Evolutionary conservation across 73 alveolate species (phyloP), one percentile per base, ranked within the genome.

Genomic region (Uronychia binucleata): DNA sequence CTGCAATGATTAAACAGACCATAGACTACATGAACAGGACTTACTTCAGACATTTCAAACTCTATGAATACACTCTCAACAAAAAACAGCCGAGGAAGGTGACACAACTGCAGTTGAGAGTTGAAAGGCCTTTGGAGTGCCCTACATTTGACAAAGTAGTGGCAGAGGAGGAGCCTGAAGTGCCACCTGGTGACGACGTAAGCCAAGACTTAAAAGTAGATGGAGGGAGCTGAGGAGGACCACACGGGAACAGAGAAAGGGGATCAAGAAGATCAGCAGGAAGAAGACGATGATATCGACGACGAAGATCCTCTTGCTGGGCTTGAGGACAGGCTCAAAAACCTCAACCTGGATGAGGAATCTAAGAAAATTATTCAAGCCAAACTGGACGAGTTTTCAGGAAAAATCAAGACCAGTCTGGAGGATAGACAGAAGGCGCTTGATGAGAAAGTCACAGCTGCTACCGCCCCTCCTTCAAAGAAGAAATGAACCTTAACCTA

Each of bases 271-370:
- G 59, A 33, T 8, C 80, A 33, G 59, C 30, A 27, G 60, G 90
- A 83, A 33, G 85, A 33, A 60, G 85, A 83, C 27, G 30, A 75
- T 1, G 90, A 83, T 57, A 79, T 78, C 5, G 67, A 46, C 5
- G 67, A 46, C 26, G 90, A 83, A 13, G 90, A 83, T 30, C 90
- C 90, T 14, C 85, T 83, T 5, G 33, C 74, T 30, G 90, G 90
- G 32, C 67, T 83, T 1, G 90, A 83, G 26, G 34, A 83, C 31
- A 83, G 90, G 75, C 85, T 83, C 5, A 83, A 58, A 57, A 75
- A 76, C 67, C 34, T 83, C 84, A 83, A 83, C 60, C 30, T 83
- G 59, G 90, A 83, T 75, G 90, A 83, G 1, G 90, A 83, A 30
- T 76, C 85, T 1, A 74, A 74, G 58, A 75, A 79, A 27, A 75